A percentile compares a stretch with the other conserved stretches of the same genome.
phyloP scores from a whole-genome alignment of 2,329 filamentous ascomycete species.

The Neurospora crassa region DNA sequence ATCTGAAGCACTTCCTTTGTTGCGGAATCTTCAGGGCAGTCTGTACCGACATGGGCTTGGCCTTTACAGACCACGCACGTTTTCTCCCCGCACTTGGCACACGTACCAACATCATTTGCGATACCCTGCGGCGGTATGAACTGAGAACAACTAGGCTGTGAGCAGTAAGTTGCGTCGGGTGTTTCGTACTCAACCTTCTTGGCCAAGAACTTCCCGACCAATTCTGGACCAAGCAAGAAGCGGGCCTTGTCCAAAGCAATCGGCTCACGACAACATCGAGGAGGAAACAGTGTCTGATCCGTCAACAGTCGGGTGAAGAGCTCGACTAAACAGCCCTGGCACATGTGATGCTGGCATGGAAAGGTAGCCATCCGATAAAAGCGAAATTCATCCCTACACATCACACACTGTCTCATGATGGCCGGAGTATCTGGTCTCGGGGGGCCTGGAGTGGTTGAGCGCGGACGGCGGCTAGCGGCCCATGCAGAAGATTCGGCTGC shows the following conservation, averaged over 20 bases:
- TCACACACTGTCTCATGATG: constrained; percentile 4
- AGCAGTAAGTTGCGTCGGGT: constrained; percentile 41
- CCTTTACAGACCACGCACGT: constrained; percentile 46
- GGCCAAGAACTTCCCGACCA: constrained; percentile 27
- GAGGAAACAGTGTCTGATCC: constrained; percentile 45
- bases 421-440: background rate
- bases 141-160: constrained; percentile 28
- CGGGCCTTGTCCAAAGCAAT: constrained; percentile 29
- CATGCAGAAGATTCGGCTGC: constrained; percentile 9
- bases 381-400: constrained; percentile 1
- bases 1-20: constrained; percentile 30
- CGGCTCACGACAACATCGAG: constrained; percentile 37
- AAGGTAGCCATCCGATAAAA: constrained; percentile 2
- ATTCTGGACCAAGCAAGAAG: constrained; percentile 25
- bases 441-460: background rate
- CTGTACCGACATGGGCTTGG: constrained; percentile 27
- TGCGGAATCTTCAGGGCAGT: constrained; percentile 36
- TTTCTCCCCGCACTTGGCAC: constrained; percentile 27
- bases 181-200: constrained; percentile 42
- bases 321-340: constrained; percentile 33
- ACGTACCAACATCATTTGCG: constrained; percentile 27
- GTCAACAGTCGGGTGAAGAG: constrained; percentile 34
- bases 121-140: constrained; percentile 34
- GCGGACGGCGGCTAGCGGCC: constrained; percentile 8
- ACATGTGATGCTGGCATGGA: constrained; percentile 41